Conservation (phyloP, 2,329 filamentous ascomycete genomes). For the Pyrenochaeta sp. region DNA sequence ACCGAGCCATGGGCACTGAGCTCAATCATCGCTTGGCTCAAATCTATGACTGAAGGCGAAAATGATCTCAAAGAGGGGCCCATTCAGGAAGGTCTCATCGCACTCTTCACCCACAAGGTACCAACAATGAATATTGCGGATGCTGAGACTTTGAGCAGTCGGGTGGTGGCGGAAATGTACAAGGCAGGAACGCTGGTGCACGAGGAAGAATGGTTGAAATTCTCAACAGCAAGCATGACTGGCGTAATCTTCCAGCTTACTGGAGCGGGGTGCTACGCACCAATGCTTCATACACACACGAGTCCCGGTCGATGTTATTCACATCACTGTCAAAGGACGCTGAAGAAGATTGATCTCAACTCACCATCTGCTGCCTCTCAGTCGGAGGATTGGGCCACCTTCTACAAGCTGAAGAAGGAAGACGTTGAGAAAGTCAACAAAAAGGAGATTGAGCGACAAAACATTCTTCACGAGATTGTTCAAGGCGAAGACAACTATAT, state of each 20-base stretch:
- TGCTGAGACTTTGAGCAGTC: conserved; percentile 83
- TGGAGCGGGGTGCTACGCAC: conserved; percentile 88
- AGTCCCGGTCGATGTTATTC: conserved; percentile 86
- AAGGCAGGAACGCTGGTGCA: conserved; percentile 78
- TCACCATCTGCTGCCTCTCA: conserved; percentile 71
- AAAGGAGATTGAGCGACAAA: conserved; percentile 92
- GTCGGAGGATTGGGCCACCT: conserved; percentile 86
- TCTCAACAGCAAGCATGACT: conserved; percentile 79
- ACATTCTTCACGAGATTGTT: conserved; percentile 94
- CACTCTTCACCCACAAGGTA: conserved; percentile 91
- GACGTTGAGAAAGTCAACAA: conserved; percentile 74
- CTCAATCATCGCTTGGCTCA: conserved; percentile 85
- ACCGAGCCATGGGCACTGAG: conserved; percentile 92
- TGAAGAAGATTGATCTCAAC: conserved; percentile 92
- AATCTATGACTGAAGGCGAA: conserved; percentile 89
- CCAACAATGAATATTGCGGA: conserved; percentile 99
- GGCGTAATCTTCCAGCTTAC: conserved; percentile 95
- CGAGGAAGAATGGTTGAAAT: conserved; percentile 98
- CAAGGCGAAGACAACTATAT: conserved; percentile 93
- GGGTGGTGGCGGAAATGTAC: conserved; percentile 82
- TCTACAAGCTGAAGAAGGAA: conserved; percentile 84
- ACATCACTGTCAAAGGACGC: conserved; percentile 88
- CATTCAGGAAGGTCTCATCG: conserved; percentile 86
- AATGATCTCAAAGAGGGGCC: conserved; percentile 84
- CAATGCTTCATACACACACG: conserved; percentile 76